These are phyloP conservation scores for Sporothrix luriei DNA, from an alignment of 2,329 filamentous ascomycete species.

Conservation along the genomic window DNA sequence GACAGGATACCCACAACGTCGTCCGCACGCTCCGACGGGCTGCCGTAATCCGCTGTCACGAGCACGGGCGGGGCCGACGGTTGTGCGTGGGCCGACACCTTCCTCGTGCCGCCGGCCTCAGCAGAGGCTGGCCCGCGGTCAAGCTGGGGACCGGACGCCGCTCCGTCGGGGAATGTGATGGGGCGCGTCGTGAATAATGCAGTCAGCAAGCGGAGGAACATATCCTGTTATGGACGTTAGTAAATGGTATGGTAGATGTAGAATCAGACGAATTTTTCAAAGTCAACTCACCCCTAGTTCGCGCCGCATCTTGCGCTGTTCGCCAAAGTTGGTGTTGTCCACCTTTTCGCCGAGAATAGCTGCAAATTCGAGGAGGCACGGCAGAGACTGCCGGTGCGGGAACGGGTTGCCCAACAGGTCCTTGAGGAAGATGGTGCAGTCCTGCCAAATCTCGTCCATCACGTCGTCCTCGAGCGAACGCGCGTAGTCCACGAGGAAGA, in stretches of 20 bases:
- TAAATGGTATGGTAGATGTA: background rate
- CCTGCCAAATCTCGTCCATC: conserved; percentile 96
- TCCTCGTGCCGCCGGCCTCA: conserved; percentile 38
- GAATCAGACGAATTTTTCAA: background rate
- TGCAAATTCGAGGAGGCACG: conserved; percentile 83
- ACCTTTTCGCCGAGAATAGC: conserved; percentile 91
- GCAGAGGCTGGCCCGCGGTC: conserved; percentile 43
- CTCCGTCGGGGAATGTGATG: conserved; percentile 65
- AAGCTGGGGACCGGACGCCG: conserved; percentile 39
- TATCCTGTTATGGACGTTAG: conserved; percentile 66
- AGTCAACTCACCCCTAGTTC: conserved; percentile 73
- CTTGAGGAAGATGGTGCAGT: conserved; percentile 86
- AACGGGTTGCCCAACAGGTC: conserved; percentile 93
- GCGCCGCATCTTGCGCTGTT: conserved; percentile 87
- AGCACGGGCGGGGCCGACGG: background rate
- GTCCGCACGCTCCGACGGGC: conserved; percentile 59
- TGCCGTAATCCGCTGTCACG: conserved; percentile 30
- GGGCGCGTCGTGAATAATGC: conserved; percentile 93
- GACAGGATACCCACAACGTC: conserved; percentile 81
- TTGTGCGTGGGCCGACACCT: conserved; percentile 37
- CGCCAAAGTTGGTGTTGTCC: conserved; percentile 96
- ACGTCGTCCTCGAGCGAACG: conserved; percentile 91
- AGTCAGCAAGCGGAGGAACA: conserved; percentile 83
- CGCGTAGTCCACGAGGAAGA: conserved; percentile 89
- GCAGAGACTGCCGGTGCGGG: conserved; percentile 87